These are phyloP conservation scores for Chloranthus sessilifolius DNA, from an alignment of 164 flowering plant species.

Conservation along the genomic window DNA sequence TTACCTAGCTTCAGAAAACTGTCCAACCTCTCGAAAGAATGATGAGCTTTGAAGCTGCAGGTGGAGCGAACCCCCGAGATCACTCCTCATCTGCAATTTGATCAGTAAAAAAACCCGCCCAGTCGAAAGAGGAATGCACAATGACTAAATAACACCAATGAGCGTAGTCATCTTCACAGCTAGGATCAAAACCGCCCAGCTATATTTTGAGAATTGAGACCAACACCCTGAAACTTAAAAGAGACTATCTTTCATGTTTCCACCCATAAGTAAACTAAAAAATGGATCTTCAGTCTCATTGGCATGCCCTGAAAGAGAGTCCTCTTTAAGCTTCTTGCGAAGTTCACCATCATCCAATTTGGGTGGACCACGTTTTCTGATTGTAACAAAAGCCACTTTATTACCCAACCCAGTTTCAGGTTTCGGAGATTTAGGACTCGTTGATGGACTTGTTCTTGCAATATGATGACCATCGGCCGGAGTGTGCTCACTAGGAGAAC, in stretches of 20 bases:
- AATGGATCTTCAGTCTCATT: constrained; percentile 32
- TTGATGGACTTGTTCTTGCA: constrained; percentile 7
- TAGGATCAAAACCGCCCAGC: too few relatives aligned
- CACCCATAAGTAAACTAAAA: constrained; percentile 44
- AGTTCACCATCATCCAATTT: constrained; percentile 4
- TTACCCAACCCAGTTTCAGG: constrained; percentile 15
- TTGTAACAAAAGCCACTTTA: constrained; percentile 49
- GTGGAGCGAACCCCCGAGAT: too few relatives aligned
- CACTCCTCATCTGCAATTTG: too few relatives aligned
- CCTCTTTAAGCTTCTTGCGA: not conserved
- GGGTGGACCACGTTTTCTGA: constrained; percentile 29
- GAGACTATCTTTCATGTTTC: constrained; percentile 32
- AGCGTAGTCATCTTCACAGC: too few relatives aligned
- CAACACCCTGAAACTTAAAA: constrained; percentile 24
- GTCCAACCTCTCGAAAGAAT: too few relatives aligned
- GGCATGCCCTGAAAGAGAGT: not conserved
- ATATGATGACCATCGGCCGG: constrained; percentile 6
- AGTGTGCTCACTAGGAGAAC: constrained; percentile 6
- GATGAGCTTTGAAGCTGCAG: too few relatives aligned
- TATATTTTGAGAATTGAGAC: too few relatives aligned
- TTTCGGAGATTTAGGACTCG: constrained; percentile 15
- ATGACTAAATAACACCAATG: too few relatives aligned
- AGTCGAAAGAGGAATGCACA: too few relatives aligned
- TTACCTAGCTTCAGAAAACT: too few relatives aligned
- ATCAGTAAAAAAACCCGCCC: too few relatives aligned